A percentile compares a stretch with the other conserved stretches of the same genome.
Conservation (phyloP, 2,329 filamentous ascomycete genomes). For the Sclerotinia minor region DNA sequence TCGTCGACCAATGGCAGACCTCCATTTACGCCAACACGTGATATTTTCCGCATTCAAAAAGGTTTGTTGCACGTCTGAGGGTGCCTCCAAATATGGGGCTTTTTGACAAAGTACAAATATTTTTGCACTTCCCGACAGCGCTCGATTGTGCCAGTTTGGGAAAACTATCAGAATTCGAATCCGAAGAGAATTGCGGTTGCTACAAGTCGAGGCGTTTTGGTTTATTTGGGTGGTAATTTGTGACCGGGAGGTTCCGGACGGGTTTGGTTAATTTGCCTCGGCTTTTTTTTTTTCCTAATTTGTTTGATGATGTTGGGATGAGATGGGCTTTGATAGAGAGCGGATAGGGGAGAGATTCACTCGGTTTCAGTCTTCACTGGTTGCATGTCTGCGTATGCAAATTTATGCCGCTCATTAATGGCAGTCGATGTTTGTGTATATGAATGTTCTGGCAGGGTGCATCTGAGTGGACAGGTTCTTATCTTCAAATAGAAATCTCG, state of each 20-base stretch:
- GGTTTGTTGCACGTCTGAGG: slow-evolving; percentile 14
- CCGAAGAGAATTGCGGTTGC: background rate
- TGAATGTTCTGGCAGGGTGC: background rate
- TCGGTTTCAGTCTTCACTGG: background rate
- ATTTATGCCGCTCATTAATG: background rate
- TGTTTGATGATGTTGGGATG: background rate
- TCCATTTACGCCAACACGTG: slow-evolving; percentile 1
- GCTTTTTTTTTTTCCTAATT: background rate
- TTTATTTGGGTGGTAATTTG: slow-evolving; percentile 6
- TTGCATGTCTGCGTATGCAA: background rate
- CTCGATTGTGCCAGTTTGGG: slow-evolving; percentile 11
- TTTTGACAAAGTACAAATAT: background rate
- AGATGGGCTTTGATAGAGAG: background rate
- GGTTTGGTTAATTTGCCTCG: background rate
- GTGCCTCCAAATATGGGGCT: background rate
- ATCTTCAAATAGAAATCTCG: background rate
- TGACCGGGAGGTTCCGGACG: slow-evolving; percentile 9
- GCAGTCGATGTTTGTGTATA: background rate
- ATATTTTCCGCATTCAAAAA: background rate
- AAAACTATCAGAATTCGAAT: slow-evolving; percentile 11
- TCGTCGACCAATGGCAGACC: background rate
- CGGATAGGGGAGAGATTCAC: background rate
- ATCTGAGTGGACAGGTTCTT: background rate
- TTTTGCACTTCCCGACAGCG: slow-evolving; percentile 1
- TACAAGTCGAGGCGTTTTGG: slow-evolving; percentile 7